phyloP scores from a whole-genome alignment of 2,329 filamentous ascomycete genomes.

The Hymenoscyphus infarciens region DNA sequence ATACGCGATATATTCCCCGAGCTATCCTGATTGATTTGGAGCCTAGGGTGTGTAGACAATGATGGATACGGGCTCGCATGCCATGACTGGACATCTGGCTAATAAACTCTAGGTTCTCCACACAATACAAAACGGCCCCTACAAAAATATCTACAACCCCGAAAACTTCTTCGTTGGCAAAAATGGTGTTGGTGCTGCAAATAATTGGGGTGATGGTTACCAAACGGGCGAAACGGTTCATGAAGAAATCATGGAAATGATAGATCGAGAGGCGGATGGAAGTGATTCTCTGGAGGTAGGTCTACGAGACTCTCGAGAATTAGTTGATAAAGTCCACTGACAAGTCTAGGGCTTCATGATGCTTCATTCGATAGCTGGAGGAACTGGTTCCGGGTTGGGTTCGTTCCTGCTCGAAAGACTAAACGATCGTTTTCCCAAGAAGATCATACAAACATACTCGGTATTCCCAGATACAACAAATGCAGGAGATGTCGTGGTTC shows the following conservation, averaged over 20 bases:
- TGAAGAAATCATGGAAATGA: slow-evolving; percentile 99
- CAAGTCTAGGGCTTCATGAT: slow-evolving; percentile 83
- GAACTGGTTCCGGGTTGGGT: slow-evolving; percentile 92
- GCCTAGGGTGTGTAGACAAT: slow-evolving; percentile 60
- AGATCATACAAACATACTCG: slow-evolving; percentile 98
- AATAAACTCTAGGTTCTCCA: slow-evolving; percentile 67
- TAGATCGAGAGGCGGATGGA: slow-evolving; percentile 95
- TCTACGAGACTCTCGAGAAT: slow-evolving; percentile 9
- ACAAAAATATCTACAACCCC: slow-evolving; percentile 98
- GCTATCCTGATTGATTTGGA: slow-evolving; percentile 95
- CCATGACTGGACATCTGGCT: not conserved
- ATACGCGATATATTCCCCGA: slow-evolving; percentile 95
- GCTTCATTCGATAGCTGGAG: slow-evolving; percentile 94
- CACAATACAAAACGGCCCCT: slow-evolving; percentile 85
- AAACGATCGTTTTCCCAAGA: slow-evolving; percentile 97
- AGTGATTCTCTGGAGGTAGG: slow-evolving; percentile 88
- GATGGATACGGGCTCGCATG: not conserved
- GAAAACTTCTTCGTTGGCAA: slow-evolving; percentile 98
- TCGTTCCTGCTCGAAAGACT: slow-evolving; percentile 92
- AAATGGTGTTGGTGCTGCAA: slow-evolving; percentile 87
- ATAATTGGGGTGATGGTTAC: slow-evolving; percentile 98
- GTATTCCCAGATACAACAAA: slow-evolving; percentile 94
- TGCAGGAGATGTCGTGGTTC: slow-evolving; percentile 86
- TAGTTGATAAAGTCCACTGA: slow-evolving; percentile 26
- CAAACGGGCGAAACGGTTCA: slow-evolving; percentile 86